Base-by-base conservation (phyloP, 2,329 filamentous ascomycete genomes). In the Drechslerella stenobrocha region DNA sequence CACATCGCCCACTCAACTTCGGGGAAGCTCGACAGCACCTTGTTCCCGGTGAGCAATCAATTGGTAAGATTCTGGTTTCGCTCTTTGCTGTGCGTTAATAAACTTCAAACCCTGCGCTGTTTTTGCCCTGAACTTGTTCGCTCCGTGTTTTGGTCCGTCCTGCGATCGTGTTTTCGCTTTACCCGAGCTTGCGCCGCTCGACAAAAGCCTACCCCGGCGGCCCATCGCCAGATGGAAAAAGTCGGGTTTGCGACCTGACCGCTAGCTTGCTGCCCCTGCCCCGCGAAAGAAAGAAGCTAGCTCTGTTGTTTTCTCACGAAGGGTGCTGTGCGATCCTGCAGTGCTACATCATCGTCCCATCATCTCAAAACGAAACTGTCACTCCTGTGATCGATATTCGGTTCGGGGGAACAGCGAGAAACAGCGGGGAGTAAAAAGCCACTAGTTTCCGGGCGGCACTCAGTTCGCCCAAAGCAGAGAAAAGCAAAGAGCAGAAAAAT, bases 391-490 rank as follows among this genome's bases (percentile, higher is more conserved):
- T 65, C 57, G 60, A 47, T 58, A 59, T 34, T 66, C 60, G 60
- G 60, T 66, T 66, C 60, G 60, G 60, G 60, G 60, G 60, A 66
- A 66, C 60, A 66, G 60, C 60, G 60, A 66, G 37, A 46, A 52
- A 28, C 48, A 59, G 60, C 48, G 60, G 60, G 46, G 22, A 47
- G 24, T 26, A 23, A 50, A 52, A 37, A 47, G 44, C 28, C 15
- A 47, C 52, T 52, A 64, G 52, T 48, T 48, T 50, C 23, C 52
- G 51, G 52, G 60, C 60, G 60, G 60, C 60, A 65, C 60, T 66
- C 60, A 18, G 47, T 55, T 66, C 30, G 51, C 52, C 52, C 26
- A 35, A 23, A 37, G 28, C 46, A 48, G 28, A 52, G 42, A 47
- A 65, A 50, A 46, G 37, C 37, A 46, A 55, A 34, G 30, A 53